phyloP scores from a whole-genome alignment of 306 rosid genomes.

The Prunus mira region DNA sequence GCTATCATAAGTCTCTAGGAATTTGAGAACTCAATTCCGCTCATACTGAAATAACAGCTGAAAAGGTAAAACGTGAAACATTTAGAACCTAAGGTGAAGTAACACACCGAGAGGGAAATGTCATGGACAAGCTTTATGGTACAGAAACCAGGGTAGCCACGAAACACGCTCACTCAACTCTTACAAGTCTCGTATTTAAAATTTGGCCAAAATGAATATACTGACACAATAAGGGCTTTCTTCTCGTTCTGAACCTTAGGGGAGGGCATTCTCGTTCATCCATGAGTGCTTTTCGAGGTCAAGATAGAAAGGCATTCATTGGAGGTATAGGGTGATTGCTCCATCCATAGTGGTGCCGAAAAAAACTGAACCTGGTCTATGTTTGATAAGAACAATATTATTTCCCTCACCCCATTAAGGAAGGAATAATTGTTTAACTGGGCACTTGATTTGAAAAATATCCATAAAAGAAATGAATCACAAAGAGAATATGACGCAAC shows the following conservation, averaged over 20 bases:
- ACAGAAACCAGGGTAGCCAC: background rate
- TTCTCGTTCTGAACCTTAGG: too few species aligned
- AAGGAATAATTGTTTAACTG: constrained; percentile 6
- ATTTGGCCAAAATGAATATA: background rate
- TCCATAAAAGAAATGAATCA: constrained; percentile 11
- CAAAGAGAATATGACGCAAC: background rate
- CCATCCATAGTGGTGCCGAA: too few species aligned
- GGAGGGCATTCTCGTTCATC: too few species aligned
- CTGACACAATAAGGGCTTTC: background rate
- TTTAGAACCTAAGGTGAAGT: constrained; percentile 4
- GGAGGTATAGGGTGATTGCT: too few species aligned
- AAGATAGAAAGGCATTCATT: too few species aligned
- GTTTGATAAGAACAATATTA: constrained; percentile 14
- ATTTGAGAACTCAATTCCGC: constrained; percentile 82
- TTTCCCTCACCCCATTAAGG: constrained; percentile 3
- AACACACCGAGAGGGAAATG: constrained; percentile 2
- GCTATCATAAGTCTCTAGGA: constrained; percentile 87
- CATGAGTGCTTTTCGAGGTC: too few species aligned
- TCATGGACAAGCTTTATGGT: background rate
- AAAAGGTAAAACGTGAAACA: constrained; percentile 28
- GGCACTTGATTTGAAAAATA: constrained; percentile 11
- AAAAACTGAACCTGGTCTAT: too few species aligned
- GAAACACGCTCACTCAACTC: background rate
- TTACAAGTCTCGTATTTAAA: background rate
- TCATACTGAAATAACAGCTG: constrained; percentile 87